phyloP scores from a whole-genome alignment of 192 early-diverging fungal species.

The Rhizophlyctis rosea region DNA sequence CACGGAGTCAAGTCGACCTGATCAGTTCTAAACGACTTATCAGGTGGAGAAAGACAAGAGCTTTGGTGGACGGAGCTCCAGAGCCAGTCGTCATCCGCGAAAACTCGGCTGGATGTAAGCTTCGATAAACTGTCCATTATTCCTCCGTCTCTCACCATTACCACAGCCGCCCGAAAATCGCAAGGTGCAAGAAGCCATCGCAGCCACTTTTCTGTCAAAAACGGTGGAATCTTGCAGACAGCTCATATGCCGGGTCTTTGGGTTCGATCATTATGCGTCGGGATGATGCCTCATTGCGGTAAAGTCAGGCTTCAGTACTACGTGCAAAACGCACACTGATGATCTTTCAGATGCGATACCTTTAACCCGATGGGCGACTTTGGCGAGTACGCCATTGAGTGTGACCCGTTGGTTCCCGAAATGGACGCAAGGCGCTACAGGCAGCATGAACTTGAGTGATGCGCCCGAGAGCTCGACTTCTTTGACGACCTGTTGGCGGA shows the following conservation, averaged over 20 bases:
- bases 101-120: conserved; percentile 2
- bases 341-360: neutral
- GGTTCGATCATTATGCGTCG: conserved; percentile 15
- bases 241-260: conserved; percentile 19
- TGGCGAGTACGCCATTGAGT: neutral
- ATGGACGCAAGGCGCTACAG: neutral
- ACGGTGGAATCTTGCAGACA: neutral
- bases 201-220: conserved; percentile 2
- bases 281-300: conserved; percentile 1
- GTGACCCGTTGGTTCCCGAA: neutral
- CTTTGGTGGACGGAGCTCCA: conserved; percentile 11
- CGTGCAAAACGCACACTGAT: neutral
- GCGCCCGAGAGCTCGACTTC: conserved; percentile 15
- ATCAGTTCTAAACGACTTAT: neutral
- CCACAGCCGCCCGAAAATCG: neutral
- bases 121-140: neutral
- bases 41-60: conserved; percentile 4
- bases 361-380: neutral
- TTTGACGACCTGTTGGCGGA: conserved; percentile 23
- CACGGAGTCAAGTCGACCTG: neutral
- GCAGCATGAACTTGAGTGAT: neutral
- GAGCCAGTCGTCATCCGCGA: neutral
- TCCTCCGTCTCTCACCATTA: neutral
- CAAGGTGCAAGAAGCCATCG: no score
- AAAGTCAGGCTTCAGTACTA: neutral